These are phyloP conservation scores for Cryomyces antarcticus DNA, from an alignment of 495 filamentous ascomycete species.

Conservation along the genomic window DNA sequence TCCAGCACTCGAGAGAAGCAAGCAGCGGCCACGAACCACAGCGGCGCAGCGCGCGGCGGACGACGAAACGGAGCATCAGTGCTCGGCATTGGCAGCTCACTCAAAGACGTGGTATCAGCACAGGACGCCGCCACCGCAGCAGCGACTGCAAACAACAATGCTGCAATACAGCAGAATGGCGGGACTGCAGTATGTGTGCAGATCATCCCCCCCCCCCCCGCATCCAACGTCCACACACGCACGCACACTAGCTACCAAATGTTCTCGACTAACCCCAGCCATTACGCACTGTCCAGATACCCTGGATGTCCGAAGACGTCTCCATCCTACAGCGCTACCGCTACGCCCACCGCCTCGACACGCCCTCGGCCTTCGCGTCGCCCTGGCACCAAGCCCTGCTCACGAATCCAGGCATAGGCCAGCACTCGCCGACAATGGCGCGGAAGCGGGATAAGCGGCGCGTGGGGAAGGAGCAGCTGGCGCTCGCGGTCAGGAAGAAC, in stretches of 20 bases:
- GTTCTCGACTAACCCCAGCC: too few species aligned
- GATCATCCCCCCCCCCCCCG: background rate
- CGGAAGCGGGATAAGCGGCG: conserved; percentile 37
- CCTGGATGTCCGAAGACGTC: conserved; percentile 54
- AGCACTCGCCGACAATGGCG: conserved; percentile 54
- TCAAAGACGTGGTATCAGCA: conserved; percentile 19
- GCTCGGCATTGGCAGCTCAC: conserved; percentile 10
- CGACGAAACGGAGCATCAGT: conserved; percentile 1
- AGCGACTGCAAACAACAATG: conserved; percentile 2
- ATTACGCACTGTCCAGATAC: conserved; percentile 29
- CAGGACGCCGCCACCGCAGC: conserved; percentile 7
- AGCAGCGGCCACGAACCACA: conserved; percentile 1
- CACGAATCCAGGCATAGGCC: conserved; percentile 46
- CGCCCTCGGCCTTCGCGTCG: conserved; percentile 48
- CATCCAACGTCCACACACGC: too few species aligned
- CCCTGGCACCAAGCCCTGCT: conserved; percentile 54
- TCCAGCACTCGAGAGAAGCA: conserved; percentile 5
- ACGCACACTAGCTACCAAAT: too few species aligned
- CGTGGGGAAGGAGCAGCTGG: conserved; percentile 58
- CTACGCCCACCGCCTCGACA: conserved; percentile 49
- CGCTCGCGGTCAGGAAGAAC: conserved; percentile 67
- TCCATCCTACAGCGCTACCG: conserved; percentile 63
- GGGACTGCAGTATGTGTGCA: conserved; percentile 13
- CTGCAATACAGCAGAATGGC: conserved; percentile 7
- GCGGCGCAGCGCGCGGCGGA: conserved; percentile 2